Conservation (phyloP, 2,329 filamentous ascomycete species). For the Escovopsis sp. region DNA sequence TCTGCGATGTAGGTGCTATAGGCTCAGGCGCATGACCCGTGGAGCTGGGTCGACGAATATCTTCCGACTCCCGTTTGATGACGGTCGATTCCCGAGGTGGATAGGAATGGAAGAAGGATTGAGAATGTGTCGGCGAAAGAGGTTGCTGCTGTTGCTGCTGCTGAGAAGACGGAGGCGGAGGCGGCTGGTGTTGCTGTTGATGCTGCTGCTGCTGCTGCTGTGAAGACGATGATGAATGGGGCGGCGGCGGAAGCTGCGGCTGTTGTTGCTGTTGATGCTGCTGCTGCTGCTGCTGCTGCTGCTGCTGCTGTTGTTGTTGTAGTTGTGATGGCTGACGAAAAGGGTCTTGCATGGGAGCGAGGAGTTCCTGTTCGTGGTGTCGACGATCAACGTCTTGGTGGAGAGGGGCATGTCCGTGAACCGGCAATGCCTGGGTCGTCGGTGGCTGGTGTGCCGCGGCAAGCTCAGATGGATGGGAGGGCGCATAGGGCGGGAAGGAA, state of each 20-base stretch:
- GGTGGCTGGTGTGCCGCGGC: slow-evolving; percentile 12
- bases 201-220: no score
- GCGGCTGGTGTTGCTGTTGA: no score
- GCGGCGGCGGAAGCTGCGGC: not conserved
- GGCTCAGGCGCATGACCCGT: slow-evolving; percentile 29
- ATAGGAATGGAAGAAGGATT: slow-evolving; percentile 29
- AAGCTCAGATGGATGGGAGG: slow-evolving; percentile 18
- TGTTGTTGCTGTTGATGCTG: slow-evolving; percentile 1
- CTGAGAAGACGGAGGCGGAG: not conserved
- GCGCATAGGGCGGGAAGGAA: slow-evolving; percentile 24
- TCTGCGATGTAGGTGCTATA: slow-evolving; percentile 18
- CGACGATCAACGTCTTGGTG: slow-evolving; percentile 36
- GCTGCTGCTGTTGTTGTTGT: slow-evolving; percentile 9
- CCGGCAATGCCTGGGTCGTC: slow-evolving; percentile 12
- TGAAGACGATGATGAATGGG: no score
- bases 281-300: slow-evolving; percentile 8
- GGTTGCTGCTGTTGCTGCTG: slow-evolving; percentile 9
- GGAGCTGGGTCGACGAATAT: slow-evolving; percentile 37
- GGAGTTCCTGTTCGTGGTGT: slow-evolving; percentile 41
- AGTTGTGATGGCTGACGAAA: slow-evolving; percentile 20
- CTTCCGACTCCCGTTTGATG: slow-evolving; percentile 43
- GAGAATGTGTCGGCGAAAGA: slow-evolving; percentile 26
- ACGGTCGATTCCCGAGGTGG: slow-evolving; percentile 30
- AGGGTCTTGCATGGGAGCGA: slow-evolving; percentile 40
- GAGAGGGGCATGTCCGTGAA: slow-evolving; percentile 19